Conservation (phyloP, 139 green algal genomes). For the Gonium pectorale region DNA sequence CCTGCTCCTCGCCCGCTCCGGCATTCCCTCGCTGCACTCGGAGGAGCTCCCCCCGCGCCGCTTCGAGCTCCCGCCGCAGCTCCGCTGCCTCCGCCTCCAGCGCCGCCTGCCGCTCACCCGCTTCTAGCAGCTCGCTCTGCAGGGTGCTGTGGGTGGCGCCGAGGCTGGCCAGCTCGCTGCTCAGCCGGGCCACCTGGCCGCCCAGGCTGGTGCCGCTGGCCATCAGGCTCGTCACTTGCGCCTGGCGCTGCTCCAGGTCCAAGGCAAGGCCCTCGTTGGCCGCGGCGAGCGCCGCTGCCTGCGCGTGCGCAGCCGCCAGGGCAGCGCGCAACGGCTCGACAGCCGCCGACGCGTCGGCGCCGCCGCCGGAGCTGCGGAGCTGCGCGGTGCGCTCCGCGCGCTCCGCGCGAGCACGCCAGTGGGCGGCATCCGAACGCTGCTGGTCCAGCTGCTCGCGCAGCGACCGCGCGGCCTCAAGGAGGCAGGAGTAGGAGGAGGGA, state of each 20-base stretch:
- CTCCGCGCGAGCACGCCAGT: background rate
- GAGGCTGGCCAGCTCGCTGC: background rate
- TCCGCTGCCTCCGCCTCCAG: background rate
- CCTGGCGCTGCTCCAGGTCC: conserved; percentile 10
- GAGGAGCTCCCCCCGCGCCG: too few species aligned
- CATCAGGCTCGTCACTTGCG: conserved; percentile 1
- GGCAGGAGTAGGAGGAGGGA: too few species aligned
- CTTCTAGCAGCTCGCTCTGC: conserved; percentile 15
- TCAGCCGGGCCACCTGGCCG: background rate
- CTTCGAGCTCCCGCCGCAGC: conserved; percentile 4
- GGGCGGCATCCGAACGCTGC: background rate
- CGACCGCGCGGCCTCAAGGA: too few species aligned
- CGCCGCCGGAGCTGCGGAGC: background rate
- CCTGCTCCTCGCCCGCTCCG: too few species aligned
- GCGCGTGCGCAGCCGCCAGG: background rate
- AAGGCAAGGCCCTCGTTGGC: background rate
- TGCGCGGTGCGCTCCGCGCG: background rate
- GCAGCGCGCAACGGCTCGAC: background rate
- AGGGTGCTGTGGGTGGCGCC: background rate
- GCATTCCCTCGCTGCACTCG: too few species aligned
- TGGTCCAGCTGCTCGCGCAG: too few species aligned
- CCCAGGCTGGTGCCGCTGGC: background rate
- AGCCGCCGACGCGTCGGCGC: too few species aligned
- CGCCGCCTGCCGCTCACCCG: background rate
- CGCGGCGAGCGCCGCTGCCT: background rate